Percentiles rank a stretch among this genome's conserved stretches.
phyloP scores from a whole-genome alignment of 2,329 filamentous ascomycete genomes.

The Aureobasidium sp. region DNA sequence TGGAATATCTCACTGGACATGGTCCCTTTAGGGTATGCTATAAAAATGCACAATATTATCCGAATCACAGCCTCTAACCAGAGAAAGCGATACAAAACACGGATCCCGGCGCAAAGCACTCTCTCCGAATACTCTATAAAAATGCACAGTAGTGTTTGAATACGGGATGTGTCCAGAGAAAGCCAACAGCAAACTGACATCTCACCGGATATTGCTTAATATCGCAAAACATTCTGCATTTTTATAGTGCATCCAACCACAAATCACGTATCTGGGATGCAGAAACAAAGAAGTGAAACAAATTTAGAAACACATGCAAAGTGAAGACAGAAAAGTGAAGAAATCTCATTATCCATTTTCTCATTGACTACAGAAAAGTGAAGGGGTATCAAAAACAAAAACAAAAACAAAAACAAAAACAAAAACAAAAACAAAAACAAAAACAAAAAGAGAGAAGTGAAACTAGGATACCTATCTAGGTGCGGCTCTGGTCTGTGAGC shows the following conservation, averaged over 20 bases:
- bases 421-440: too few species aligned
- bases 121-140: not conserved
- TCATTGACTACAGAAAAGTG: not conserved
- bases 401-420: too few species aligned
- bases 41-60: not conserved
- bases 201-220: not conserved
- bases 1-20: not conserved
- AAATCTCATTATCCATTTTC: not conserved
- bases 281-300: not conserved
- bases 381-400: not conserved
- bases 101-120: not conserved
- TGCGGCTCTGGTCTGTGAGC: not conserved
- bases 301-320: not conserved
- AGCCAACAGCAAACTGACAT: not conserved
- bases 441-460: not conserved
- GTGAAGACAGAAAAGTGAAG: not conserved
- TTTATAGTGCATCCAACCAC: not conserved
- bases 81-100: not conserved
- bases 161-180: not conserved
- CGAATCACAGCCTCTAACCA: not conserved
- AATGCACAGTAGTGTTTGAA: not conserved
- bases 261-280: not conserved
- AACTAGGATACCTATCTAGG: not conserved
- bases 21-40: not conserved
- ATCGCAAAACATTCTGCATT: not conserved